A percentile compares a stretch with the other conserved stretches of the same genome.
These are phyloP conservation scores for Termitomyces sp. DNA, from an alignment of 768 basidiomycete genomes.

Conservation along the genomic window DNA sequence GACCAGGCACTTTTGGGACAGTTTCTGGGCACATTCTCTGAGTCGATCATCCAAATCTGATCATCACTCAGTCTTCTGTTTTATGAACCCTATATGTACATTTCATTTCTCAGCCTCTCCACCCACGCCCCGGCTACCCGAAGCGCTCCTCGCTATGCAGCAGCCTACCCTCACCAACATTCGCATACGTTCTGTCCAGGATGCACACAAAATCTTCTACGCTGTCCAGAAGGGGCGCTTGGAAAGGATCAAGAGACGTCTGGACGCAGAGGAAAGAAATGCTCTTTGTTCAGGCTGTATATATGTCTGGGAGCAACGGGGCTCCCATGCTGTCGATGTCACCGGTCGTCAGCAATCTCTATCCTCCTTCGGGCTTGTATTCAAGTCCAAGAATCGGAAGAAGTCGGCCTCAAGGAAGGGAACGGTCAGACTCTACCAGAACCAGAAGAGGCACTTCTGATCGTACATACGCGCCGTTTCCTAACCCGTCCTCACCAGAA, in stretches of 20 bases:
- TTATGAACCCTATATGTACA: constrained; percentile 9
- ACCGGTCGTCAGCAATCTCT: constrained; percentile 62
- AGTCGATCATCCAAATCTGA: constrained; percentile 6
- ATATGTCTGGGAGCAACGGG: constrained; percentile 74
- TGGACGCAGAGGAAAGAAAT: constrained; percentile 72
- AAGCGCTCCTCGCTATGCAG: constrained; percentile 31
- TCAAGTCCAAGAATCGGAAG: constrained; percentile 60
- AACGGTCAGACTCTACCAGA: constrained; percentile 30
- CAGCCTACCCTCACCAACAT: constrained; percentile 67
- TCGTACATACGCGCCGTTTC: constrained; percentile 6
- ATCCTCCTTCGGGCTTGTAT: constrained; percentile 66
- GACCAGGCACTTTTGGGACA: constrained; percentile 4
- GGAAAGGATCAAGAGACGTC: constrained; percentile 69
- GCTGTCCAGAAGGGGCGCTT: constrained; percentile 61
- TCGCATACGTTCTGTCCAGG: constrained; percentile 71
- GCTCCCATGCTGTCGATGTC: constrained; percentile 61
- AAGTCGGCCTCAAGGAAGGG: constrained; percentile 38
- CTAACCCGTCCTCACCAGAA: constrained; percentile 15
- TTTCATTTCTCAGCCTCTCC: not conserved
- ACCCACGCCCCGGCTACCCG: not conserved
- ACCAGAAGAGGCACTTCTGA: not conserved
- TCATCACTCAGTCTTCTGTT: not conserved
- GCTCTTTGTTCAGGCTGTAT: constrained; percentile 52
- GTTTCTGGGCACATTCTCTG: not conserved
- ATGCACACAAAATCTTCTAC: constrained; percentile 79